These are phyloP conservation scores for Monosporascus sp. DNA, from an alignment of 2,329 filamentous ascomycete genomes.

Conservation along the genomic window DNA sequence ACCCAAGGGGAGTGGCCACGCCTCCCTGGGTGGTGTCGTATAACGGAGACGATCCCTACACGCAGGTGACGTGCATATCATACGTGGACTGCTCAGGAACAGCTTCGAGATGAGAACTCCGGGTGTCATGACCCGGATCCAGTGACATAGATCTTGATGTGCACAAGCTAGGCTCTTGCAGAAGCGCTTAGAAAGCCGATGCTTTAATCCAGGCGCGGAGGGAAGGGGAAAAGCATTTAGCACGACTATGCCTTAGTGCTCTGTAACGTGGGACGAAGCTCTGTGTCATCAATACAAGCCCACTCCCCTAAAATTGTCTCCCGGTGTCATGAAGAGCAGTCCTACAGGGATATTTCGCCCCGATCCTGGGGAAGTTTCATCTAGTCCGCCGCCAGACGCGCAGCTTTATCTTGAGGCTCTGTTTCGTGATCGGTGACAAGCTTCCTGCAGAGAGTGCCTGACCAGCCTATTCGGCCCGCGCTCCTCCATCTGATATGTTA, in stretches of 20 bases:
- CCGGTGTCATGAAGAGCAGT: neutral
- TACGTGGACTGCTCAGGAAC: constrained; percentile 10
- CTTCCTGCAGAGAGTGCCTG: neutral
- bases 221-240: neutral
- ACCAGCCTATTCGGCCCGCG: neutral
- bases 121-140: constrained; percentile 1
- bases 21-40: constrained; percentile 6
- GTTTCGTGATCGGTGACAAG: neutral
- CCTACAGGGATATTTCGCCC: neutral
- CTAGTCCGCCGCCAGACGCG: neutral
- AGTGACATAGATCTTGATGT: constrained; percentile 3
- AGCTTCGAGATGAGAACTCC: constrained; percentile 1
- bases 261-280: constrained; percentile 24
- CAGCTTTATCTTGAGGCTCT: neutral
- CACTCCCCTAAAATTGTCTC: constrained; percentile 8
- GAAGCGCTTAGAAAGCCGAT: constrained; percentile 16
- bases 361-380: neutral
- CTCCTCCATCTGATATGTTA: neutral
- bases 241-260: constrained; percentile 8
- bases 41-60: constrained; percentile 8
- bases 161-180: constrained; percentile 3
- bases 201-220: neutral
- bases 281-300: constrained; percentile 13
- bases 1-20: constrained; percentile 1
- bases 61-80: constrained; percentile 9